phyloP scores from a whole-genome alignment of 164 flowering plant species.

The Magnolia officinalis region DNA sequence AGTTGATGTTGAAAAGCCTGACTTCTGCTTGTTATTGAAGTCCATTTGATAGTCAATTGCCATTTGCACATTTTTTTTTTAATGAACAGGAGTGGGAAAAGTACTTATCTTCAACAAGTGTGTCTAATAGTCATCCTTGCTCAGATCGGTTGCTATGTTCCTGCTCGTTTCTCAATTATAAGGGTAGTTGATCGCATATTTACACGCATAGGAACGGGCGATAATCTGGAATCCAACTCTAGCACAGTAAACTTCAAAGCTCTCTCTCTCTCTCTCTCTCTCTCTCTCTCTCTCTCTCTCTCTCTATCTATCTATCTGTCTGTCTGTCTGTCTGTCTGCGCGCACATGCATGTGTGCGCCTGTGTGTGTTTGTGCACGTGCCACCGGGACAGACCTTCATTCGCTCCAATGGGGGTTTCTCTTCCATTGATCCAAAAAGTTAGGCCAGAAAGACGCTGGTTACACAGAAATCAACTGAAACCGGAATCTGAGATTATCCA shows the following conservation, averaged over 20 bases:
- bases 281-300: too few species aligned
- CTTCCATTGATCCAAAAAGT: too few species aligned
- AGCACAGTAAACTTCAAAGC: conserved; percentile 60
- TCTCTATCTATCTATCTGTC: too few species aligned
- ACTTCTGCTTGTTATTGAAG: conserved; percentile 2
- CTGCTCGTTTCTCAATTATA: conserved; percentile 76
- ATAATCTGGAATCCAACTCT: conserved; percentile 92
- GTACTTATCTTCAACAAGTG: conserved; percentile 98
- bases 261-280: not conserved
- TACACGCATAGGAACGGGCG: conserved; percentile 92
- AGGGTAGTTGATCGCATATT: conserved; percentile 91
- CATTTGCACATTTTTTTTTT: conserved; percentile 8
- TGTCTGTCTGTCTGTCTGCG: too few species aligned
- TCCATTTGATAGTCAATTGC: not conserved
- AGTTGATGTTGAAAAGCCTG: not conserved
- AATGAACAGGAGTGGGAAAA: conserved; percentile 90
- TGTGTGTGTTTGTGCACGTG: too few species aligned
- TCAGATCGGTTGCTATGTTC: conserved; percentile 97
- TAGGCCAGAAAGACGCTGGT: too few species aligned
- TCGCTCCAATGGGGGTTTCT: too few species aligned
- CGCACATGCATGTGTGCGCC: too few species aligned
- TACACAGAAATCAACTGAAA: too few species aligned
- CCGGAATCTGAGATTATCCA: too few species aligned
- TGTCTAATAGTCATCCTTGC: conserved; percentile 93
- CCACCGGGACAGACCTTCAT: too few species aligned